These are phyloP conservation scores for Austroboletus niveus DNA, from an alignment of 1,284 basidiomycete species.

Conservation along the genomic window DNA sequence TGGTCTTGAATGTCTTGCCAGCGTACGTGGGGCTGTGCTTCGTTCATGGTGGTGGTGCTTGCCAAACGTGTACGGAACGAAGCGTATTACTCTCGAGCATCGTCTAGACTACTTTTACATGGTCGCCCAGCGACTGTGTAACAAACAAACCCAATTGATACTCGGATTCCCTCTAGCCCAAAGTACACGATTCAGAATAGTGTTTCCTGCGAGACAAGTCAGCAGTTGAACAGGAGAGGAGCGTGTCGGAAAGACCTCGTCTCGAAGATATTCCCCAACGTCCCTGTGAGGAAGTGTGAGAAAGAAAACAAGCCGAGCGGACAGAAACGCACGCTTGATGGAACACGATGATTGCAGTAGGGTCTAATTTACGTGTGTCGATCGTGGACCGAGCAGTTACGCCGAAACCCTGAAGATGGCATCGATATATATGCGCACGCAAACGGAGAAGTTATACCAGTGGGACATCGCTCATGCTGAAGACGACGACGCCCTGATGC, in stretches of 20 bases:
- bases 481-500: slow-evolving; percentile 97
- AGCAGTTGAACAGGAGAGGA: slow-evolving; percentile 7
- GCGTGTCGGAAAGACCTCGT: slow-evolving; percentile 63
- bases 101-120: slow-evolving; percentile 31
- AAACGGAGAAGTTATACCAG: slow-evolving; percentile 48
- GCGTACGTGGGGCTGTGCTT: slow-evolving; percentile 39
- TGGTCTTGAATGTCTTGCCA: slow-evolving; percentile 59
- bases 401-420: slow-evolving; percentile 81
- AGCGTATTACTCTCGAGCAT: slow-evolving; percentile 2
- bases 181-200: slow-evolving; percentile 49
- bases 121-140: slow-evolving; percentile 9
- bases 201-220: slow-evolving; percentile 54
- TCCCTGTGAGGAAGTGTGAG: slow-evolving; percentile 52
- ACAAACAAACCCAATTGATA: background rate
- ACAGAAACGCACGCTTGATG: slow-evolving; percentile 79
- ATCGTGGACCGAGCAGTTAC: slow-evolving; percentile 95
- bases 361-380: slow-evolving; percentile 96
- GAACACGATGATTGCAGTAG: slow-evolving; percentile 98
- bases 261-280: slow-evolving; percentile 93
- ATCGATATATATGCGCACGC: slow-evolving; percentile 7
- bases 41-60: slow-evolving; percentile 15
- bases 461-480: slow-evolving; percentile 93
- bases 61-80: background rate
- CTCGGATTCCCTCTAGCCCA: background rate
- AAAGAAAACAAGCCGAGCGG: slow-evolving; percentile 1